phyloP scores from a whole-genome alignment of 2,329 filamentous ascomycete species.

The Venturia effusa region DNA sequence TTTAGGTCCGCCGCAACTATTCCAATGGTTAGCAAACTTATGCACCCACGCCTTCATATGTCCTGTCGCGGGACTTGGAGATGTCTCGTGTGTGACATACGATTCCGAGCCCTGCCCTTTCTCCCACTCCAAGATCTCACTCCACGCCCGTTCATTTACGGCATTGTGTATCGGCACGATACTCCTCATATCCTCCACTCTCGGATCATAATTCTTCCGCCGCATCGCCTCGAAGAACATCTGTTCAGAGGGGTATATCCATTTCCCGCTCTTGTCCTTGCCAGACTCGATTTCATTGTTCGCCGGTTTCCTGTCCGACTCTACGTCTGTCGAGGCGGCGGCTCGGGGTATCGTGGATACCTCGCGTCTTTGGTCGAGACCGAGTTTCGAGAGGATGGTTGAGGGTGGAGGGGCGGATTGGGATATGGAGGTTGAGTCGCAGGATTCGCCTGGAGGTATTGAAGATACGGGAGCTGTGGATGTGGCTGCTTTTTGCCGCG shows the following conservation, averaged over 20 bases:
- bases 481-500: constrained; percentile 35
- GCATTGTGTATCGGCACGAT: constrained; percentile 98
- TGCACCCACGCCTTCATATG: constrained; percentile 10
- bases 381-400: constrained; percentile 18
- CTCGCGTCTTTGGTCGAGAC: constrained; percentile 57
- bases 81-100: constrained; percentile 27
- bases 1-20: constrained; percentile 62
- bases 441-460: constrained; percentile 19
- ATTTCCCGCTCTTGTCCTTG: constrained; percentile 62
- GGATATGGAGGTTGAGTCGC: constrained; percentile 3
- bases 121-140: constrained; percentile 86
- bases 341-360: constrained; percentile 62
- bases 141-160: constrained; percentile 94
- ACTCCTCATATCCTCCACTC: constrained; percentile 68
- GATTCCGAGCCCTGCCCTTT: constrained; percentile 47
- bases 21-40: neutral
- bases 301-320: constrained; percentile 34
- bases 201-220: constrained; percentile 70
- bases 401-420: constrained; percentile 17
- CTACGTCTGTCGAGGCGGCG: constrained; percentile 22
- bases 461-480: constrained; percentile 20
- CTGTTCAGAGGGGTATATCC: constrained; percentile 92
- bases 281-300: constrained; percentile 71
- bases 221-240: constrained; percentile 98
- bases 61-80: neutral